Percentiles rank a stretch among this genome's conserved stretches.
phyloP scores from a whole-genome alignment of 1,284 basidiomycete genomes.

The Heliocybe sulcata region DNA sequence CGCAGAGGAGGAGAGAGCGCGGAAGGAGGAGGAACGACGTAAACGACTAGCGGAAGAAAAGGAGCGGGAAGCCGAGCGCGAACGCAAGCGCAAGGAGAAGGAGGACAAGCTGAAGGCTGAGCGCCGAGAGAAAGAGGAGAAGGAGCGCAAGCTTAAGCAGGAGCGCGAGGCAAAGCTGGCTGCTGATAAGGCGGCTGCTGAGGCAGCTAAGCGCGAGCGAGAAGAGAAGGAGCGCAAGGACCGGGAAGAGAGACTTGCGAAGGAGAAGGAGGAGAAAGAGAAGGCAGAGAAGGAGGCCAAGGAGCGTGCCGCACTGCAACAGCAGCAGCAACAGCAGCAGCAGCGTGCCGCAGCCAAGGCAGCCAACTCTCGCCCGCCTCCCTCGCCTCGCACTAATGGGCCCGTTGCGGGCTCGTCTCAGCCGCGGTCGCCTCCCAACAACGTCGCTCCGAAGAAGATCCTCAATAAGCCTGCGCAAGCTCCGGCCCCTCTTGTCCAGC shows the following conservation, averaged over 20 bases:
- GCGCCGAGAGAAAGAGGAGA: constrained; percentile 59
- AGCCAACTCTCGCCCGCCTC: constrained; percentile 30
- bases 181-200: constrained; percentile 44
- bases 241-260: constrained; percentile 47
- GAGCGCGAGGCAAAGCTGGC: constrained; percentile 47
- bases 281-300: constrained; percentile 36
- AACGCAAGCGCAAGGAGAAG: constrained; percentile 51
- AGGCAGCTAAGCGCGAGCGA: constrained; percentile 36
- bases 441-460: constrained; percentile 44
- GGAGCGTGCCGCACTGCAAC: constrained; percentile 28
- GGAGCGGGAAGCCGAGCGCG: constrained; percentile 57
- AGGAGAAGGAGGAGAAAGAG: constrained; percentile 52
- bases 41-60: constrained; percentile 67
- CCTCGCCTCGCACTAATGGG: constrained; percentile 43
- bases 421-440: constrained; percentile 28
- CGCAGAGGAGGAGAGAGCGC: constrained; percentile 72
- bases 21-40: constrained; percentile 74
- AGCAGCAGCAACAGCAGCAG: constrained; percentile 19
- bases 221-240: constrained; percentile 61
- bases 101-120: constrained; percentile 63
- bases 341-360: constrained; percentile 16
- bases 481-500: constrained; percentile 16
- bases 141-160: constrained; percentile 48
- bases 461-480: constrained; percentile 29
- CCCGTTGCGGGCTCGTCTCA: constrained; percentile 41